Percentiles rank a stretch among this genome's conserved stretches.
Conservation (phyloP, 805 yeast species). For the Blastobotrys muscicola region DNA sequence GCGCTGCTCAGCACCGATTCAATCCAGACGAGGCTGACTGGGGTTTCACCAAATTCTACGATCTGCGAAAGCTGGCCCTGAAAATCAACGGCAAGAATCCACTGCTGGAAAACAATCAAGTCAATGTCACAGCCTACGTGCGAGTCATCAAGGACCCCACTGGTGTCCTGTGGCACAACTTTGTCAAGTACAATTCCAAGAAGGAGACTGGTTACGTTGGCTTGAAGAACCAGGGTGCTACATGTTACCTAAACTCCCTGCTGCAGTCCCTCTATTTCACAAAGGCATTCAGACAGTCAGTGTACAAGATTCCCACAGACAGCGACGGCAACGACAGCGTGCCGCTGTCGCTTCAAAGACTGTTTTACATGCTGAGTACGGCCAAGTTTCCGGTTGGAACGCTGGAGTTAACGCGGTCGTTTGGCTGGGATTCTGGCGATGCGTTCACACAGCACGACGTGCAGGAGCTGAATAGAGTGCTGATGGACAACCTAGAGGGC, state of each 20-base stretch:
- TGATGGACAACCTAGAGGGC: slow-evolving; percentile 87
- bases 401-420: slow-evolving; percentile 73
- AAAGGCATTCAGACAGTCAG: slow-evolving; percentile 68
- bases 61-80: slow-evolving; percentile 38
- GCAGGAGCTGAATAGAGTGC: slow-evolving; percentile 87
- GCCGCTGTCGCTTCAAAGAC: slow-evolving; percentile 75
- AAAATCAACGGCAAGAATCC: slow-evolving; percentile 24
- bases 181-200: slow-evolving; percentile 69
- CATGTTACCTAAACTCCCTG: slow-evolving; percentile 90
- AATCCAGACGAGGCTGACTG: slow-evolving; percentile 74
- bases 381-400: slow-evolving; percentile 77
- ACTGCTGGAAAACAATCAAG: slow-evolving; percentile 41
- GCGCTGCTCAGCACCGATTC: slow-evolving; percentile 72
- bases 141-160: slow-evolving; percentile 79
- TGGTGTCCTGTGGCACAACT: slow-evolving; percentile 90
- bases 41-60: slow-evolving; percentile 84
- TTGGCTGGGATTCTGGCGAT: slow-evolving; percentile 95
- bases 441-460: slow-evolving; percentile 98
- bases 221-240: slow-evolving; percentile 93
- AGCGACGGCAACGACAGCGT: slow-evolving; percentile 51
- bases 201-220: slow-evolving; percentile 87
- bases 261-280: slow-evolving; percentile 88
- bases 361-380: slow-evolving; percentile 70
- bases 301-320: slow-evolving; percentile 81
- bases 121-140: slow-evolving; percentile 70